Percentiles rank a stretch among this genome's conserved stretches.
Evolutionary conservation across 148 eudicot genomes (phyloP).

Genomic region (Fagopyrum tataricum): DNA sequence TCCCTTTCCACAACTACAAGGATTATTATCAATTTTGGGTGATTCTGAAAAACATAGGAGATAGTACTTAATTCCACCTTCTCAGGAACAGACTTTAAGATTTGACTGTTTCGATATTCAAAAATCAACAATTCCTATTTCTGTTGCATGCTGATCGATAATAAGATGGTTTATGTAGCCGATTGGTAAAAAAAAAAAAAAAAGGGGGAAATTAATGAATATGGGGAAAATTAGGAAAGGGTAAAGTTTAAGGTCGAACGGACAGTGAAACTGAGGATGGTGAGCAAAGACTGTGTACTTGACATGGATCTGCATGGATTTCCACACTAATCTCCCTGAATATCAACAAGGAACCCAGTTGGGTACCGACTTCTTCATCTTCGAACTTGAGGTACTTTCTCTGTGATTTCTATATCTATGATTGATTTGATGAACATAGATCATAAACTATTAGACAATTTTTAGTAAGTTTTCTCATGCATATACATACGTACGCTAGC

Average conservation of each 20-base stretch:
- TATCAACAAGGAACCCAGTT: too few relatives aligned
- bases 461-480: too few relatives aligned
- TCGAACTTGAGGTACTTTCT: too few relatives aligned
- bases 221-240: not conserved
- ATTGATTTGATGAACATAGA: too few relatives aligned
- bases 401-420: too few relatives aligned
- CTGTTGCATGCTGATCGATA: not conserved
- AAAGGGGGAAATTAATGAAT: not conserved
- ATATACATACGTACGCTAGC: too few relatives aligned
- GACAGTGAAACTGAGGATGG: constrained; percentile 12
- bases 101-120: not conserved
- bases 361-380: too few relatives aligned
- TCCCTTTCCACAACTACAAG: not conserved
- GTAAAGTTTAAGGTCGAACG: not conserved
- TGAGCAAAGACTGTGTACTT: constrained; percentile 12
- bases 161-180: too few relatives aligned
- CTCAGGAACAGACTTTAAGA: not conserved
- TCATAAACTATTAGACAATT: too few relatives aligned
- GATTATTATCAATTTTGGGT: too few relatives aligned
- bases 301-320: constrained; percentile 13
- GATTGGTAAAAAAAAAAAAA: too few relatives aligned
- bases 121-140: not conserved
- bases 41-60: not conserved
- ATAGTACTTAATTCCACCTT: not conserved
- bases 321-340: too few relatives aligned